Evolutionary conservation across 2,329 filamentous ascomycete genomes (phyloP), one percentile per base, ranked within the genome.

Genomic region (Arthrinium phaeospermum): DNA sequence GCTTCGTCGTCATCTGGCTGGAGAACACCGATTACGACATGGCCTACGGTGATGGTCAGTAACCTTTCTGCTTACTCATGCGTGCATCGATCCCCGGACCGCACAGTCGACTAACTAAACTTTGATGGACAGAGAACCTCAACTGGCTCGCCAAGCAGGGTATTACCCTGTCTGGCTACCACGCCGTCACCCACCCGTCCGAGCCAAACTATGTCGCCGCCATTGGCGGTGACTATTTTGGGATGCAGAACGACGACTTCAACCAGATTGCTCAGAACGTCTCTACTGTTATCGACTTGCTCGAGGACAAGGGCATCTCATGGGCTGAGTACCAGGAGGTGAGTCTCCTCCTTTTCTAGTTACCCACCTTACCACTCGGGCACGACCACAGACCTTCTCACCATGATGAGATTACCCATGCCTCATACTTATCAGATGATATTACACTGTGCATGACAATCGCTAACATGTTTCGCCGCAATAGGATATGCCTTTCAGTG

Each of bases 131-230:
- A 83, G 83, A 89, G 67, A 90, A 90, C 79, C 83, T 91, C 27
- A 79, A 82, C 53, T 90, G 83, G 83, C 83, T 93, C 30, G 89
- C 90, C 14, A 82, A 84, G 73, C 86, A 89, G 80, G 92, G 92
- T 70, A 89, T 94, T 74, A 88, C 86, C 5, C 84, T 94, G 44
- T 85, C 83, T 68, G 88, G 89, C 77, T 86, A 88, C 81, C 89
- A 86, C 73, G 92, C 86, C 27, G 83, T 93, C 51, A 94, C 92
- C 1, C 92, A 95, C 77, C 92, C 93, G 0, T 92, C 89, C 0
- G 88, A 94, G 85, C 93, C 93, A 27, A 95, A 95, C 84, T 95
- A 95, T 80, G 87, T 91, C 72, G 90, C 92, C 3, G 81, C 89
- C 1, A 87, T 92, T 67, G 89, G 88, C 45, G 93, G 93, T 71